Percentiles rank a stretch among this genome's conserved stretches.
These are phyloP conservation scores for Phytophthora sp. DNA, from an alignment of 352 stramenopile species.

Conservation along the genomic window DNA sequence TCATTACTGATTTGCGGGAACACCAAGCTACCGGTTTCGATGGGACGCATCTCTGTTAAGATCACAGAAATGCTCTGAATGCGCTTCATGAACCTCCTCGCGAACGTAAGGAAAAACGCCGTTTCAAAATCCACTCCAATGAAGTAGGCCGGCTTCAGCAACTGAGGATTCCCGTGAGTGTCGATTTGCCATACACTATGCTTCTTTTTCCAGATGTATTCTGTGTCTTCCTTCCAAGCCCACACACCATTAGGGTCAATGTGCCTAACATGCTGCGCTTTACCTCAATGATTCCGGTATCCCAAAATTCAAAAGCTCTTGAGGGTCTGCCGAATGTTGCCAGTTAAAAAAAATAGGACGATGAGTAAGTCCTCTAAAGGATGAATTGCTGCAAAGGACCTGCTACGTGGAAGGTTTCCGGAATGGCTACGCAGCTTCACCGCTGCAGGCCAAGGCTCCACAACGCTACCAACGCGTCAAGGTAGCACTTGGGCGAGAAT, in stretches of 20 bases:
- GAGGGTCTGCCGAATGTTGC: too few species aligned
- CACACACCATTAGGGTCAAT: conserved; percentile 58
- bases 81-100: conserved; percentile 48
- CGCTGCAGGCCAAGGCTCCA: too few species aligned
- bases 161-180: conserved; percentile 32
- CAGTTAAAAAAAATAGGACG: too few species aligned
- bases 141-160: conserved; percentile 75
- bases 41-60: conserved; percentile 78
- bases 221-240: conserved; percentile 61
- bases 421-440: too few species aligned
- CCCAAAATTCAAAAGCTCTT: conserved; percentile 78
- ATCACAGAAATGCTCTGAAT: conserved; percentile 69
- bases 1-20: conserved; percentile 65
- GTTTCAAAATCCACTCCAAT: conserved; percentile 61
- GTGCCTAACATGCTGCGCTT: conserved; percentile 49
- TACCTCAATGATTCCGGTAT: conserved; percentile 61
- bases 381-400: too few species aligned
- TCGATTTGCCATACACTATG: conserved; percentile 73
- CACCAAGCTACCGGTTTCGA: conserved; percentile 58
- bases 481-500: conserved; percentile 77
- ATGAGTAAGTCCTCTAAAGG: too few species aligned
- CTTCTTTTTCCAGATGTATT: conserved; percentile 80
- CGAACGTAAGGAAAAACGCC: conserved; percentile 82
- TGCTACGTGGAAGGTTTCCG: too few species aligned
- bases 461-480: conserved; percentile 70